Base-by-base conservation (phyloP, 208 protist genomes). In the Herpetomonas muscarum region DNA sequence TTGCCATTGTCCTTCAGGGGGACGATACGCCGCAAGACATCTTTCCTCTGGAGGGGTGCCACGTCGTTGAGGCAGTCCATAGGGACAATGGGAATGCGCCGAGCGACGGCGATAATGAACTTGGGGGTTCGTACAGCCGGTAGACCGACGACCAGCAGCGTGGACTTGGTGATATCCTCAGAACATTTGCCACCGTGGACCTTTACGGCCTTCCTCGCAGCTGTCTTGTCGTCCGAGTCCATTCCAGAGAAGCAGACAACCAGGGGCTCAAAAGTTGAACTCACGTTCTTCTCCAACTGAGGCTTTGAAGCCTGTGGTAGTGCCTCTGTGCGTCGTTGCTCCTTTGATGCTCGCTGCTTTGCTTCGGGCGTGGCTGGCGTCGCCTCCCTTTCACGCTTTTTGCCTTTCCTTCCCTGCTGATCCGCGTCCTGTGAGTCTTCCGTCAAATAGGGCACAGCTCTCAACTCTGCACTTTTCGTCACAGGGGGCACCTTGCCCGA, bases 61-160 rank as follows among this genome's bases (percentile, higher is more conserved):
- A 31, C 45, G 7, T 78, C 51, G 19, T 82, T 47, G 46, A 89
- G 75, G 37, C 69, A 68, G 15, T 75, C 64, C 7, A 57, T 72
- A 15, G 69, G 57, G 29, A 88, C 81, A n/a, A 95, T 64, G 15
- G 85, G 85, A 61, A 91, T 85, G 31, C 83, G 83, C 7, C 75
- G 69, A 0, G 70, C 85, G 2, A 90, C 83, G 0, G 89, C 85
- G 41, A 92, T 85, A 37, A 95, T 73, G 51, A 95, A 79, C 62
- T 95, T 95, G 0, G 89, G 89, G 10, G 89, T 95, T 1, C 89
- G 80, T 28, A 72, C 54, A 2, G 77, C 64, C 1, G 89, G 85
- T n/a, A 42, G 37, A 10, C 55, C 53, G 2, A 93, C 83, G 19
- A 95, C 62, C 13, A 92, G 76, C 2, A 88, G 42, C 52, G 79